Evolutionary conservation across 2,329 filamentous ascomycete genomes (phyloP).

Genomic region (Fulvia fulva): DNA sequence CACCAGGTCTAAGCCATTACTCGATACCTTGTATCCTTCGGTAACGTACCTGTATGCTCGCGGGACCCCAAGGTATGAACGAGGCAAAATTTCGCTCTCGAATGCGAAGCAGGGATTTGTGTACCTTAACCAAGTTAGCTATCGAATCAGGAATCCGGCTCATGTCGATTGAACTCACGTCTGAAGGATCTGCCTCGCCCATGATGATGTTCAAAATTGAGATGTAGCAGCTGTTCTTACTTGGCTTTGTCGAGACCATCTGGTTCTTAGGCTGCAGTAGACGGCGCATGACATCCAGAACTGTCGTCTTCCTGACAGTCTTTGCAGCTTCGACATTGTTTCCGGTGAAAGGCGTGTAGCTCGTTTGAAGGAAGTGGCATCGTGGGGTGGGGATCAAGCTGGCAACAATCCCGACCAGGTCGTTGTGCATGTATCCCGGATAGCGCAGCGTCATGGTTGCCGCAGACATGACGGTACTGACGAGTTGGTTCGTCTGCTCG

Average conservation of each 20-base stretch:
- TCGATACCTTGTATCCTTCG: too few species aligned
- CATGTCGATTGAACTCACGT: conserved; percentile 53
- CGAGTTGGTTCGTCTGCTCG: conserved; percentile 94
- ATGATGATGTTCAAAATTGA: conserved; percentile 98
- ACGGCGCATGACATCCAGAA: conserved; percentile 94
- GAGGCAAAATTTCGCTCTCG: conserved; percentile 88
- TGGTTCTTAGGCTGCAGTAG: conserved; percentile 96
- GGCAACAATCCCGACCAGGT: conserved; percentile 93
- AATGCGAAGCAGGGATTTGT: conserved; percentile 95
- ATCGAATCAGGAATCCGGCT: neutral
- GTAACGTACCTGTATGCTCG: conserved; percentile 95
- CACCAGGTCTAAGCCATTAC: too few species aligned
- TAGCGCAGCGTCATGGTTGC: conserved; percentile 95
- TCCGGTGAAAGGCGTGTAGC: conserved; percentile 95
- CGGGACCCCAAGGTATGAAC: conserved; percentile 97
- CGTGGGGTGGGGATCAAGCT: conserved; percentile 93
- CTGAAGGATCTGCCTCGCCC: conserved; percentile 94
- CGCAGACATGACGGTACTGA: conserved; percentile 96
- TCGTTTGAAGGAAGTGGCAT: conserved; percentile 97
- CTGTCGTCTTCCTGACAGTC: conserved; percentile 96
- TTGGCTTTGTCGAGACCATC: conserved; percentile 94
- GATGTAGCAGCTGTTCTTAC: conserved; percentile 98
- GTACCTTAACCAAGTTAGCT: conserved; percentile 51
- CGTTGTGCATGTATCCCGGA: conserved; percentile 99
- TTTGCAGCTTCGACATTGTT: conserved; percentile 96